These are phyloP conservation scores for Diaporthe citri DNA, from an alignment of 2,329 filamentous ascomycete species.

Conservation along the genomic window DNA sequence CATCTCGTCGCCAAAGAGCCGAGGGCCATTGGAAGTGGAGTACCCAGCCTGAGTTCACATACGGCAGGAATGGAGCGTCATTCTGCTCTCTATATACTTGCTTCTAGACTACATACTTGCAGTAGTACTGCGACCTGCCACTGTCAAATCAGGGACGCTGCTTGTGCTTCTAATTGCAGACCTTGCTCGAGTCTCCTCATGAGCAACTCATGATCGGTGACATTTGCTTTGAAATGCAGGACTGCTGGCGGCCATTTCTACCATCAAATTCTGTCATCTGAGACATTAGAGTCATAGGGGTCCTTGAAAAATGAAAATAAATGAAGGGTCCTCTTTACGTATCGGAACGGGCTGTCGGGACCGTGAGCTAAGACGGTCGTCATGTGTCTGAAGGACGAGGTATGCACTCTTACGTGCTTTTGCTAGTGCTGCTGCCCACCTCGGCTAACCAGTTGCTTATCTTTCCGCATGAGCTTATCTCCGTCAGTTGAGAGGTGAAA, in stretches of 20 bases:
- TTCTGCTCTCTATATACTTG: not conserved
- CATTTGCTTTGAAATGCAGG: not conserved
- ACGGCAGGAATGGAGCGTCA: not conserved
- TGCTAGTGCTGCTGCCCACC: constrained; percentile 5
- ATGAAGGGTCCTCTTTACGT: not conserved
- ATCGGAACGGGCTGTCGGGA: not conserved
- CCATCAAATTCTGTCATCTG: not conserved
- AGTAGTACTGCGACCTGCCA: not conserved
- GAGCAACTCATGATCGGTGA: not conserved
- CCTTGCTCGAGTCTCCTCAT: not conserved
- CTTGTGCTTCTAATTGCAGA: not conserved
- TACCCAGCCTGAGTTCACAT: too few species aligned
- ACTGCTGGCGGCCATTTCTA: not conserved
- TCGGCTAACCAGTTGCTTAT: not conserved
- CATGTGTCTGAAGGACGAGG: not conserved
- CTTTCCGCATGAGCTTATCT: not conserved
- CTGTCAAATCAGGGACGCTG: not conserved
- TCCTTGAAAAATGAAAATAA: not conserved
- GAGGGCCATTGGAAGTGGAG: constrained; percentile 5
- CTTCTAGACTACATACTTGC: not conserved
- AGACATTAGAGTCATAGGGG: not conserved
- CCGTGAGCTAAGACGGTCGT: not conserved
- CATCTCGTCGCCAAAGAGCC: not conserved
- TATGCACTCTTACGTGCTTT: not conserved
- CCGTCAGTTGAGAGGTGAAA: not conserved